Evolutionary conservation across 2,329 filamentous ascomycete genomes (phyloP).

Genomic region (Thelonectria blattea): DNA sequence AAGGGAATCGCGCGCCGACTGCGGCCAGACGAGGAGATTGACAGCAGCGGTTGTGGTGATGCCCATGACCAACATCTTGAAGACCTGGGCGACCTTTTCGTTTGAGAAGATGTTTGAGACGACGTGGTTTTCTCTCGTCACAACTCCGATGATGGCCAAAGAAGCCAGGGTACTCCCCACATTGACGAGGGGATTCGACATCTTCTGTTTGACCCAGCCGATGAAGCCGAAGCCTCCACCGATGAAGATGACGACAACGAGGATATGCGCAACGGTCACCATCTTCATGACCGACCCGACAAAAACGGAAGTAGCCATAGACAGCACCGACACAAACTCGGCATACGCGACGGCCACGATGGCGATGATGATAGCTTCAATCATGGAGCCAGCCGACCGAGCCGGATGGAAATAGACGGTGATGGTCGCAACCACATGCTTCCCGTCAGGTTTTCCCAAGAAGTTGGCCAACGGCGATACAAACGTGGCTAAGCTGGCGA

Average conservation of each 20-base stretch:
- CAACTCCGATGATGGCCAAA: conserved; percentile 84
- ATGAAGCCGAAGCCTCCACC: conserved; percentile 87
- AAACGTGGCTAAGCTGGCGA: conserved; percentile 87
- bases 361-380: conserved; percentile 80
- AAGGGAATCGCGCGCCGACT: conserved; percentile 76
- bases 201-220: conserved; percentile 83
- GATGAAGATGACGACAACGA: conserved; percentile 83
- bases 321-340: conserved; percentile 73
- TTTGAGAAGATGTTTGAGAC: conserved; percentile 84
- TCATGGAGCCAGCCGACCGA: conserved; percentile 85
- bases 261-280: conserved; percentile 73
- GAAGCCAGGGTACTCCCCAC: conserved; percentile 86
- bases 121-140: conserved; percentile 90
- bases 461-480: conserved; percentile 73
- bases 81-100: conserved; percentile 78
- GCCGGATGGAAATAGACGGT: conserved; percentile 96
- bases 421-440: conserved; percentile 91
- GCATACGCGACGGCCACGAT: conserved; percentile 77
- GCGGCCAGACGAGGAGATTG: conserved; percentile 78
- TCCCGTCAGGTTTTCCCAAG: conserved; percentile 84
- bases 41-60: conserved; percentile 72
- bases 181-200: conserved; percentile 80
- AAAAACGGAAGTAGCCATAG: conserved; percentile 84
- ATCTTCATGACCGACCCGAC: conserved; percentile 72
- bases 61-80: conserved; percentile 83